Evolutionary conservation across 2,329 filamentous ascomycete species (phyloP).

Genomic region (Dendryphion nanum): DNA sequence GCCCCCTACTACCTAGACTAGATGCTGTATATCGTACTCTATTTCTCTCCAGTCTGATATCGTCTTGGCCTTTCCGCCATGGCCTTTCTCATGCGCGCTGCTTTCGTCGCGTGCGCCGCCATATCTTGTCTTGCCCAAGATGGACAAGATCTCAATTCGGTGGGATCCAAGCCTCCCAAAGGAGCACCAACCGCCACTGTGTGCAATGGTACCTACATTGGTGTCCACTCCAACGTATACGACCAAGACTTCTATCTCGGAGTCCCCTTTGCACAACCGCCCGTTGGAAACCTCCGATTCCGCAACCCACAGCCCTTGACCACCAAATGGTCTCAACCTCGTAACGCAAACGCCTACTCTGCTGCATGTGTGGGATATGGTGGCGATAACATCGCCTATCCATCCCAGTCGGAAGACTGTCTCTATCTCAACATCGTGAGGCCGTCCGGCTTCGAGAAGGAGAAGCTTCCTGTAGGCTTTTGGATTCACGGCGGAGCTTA

Average conservation of each 20-base stretch:
- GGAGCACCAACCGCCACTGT: conserved; percentile 1
- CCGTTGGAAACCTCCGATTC: conserved; percentile 33
- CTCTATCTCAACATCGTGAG: conserved; percentile 55
- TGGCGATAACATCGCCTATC: conserved; percentile 40
- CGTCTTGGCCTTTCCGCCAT: too few relatives aligned
- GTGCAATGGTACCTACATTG: neutral
- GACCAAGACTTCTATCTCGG: conserved; percentile 41
- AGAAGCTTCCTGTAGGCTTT: conserved; percentile 53
- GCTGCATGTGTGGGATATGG: conserved; percentile 32
- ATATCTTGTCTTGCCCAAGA: too few relatives aligned
- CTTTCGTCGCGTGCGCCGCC: too few relatives aligned
- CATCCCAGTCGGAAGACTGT: conserved; percentile 54
- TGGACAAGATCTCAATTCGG: too few relatives aligned
- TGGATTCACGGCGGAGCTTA: conserved; percentile 58
- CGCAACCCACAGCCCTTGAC: conserved; percentile 29
- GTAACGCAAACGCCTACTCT: conserved; percentile 3
- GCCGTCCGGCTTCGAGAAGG: conserved; percentile 34
- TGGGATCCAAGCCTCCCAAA: too few relatives aligned
- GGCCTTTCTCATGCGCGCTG: too few relatives aligned
- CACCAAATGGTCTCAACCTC: conserved; percentile 7
- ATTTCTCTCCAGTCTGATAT: too few relatives aligned
- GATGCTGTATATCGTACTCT: too few relatives aligned
- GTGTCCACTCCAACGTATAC: neutral
- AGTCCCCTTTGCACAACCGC: conserved; percentile 55
- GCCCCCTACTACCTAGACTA: too few relatives aligned